Base-by-base conservation (phyloP, 2,329 filamentous ascomycete species). In the Zasmidium angulare region DNA sequence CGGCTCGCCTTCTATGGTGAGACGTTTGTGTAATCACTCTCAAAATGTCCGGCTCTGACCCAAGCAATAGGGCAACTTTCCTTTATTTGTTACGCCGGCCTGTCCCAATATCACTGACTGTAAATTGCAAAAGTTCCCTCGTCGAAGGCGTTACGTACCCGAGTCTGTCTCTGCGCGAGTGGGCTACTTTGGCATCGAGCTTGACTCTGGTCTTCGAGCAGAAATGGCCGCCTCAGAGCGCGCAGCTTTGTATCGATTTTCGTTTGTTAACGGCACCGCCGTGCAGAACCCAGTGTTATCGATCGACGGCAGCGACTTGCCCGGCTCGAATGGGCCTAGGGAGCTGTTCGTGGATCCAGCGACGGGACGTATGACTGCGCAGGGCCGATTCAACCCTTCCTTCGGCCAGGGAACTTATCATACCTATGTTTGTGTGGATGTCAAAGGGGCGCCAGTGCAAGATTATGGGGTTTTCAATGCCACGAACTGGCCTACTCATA, bases 11-110 rank as follows among this genome's bases (percentile, higher is more conserved):
- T 90, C 86, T 1, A 75, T 90, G 22, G 36, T 43, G n/a, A 17
- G 36, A 17, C 36, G 14, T 14, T 43, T n/a, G n/a, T n/a, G n/a
- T n/a, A n/a, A n/a, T n/a, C n/a, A n/a, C n/a, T n/a, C n/a, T n/a
- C n/a, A n/a, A n/a, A n/a, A n/a, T n/a, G n/a, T n/a, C n/a, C n/a
- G n/a, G n/a, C n/a, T n/a, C n/a, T n/a, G n/a, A n/a, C n/a, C n/a
- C 26, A 29, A 29, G 26, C 26, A 29, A 29, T 17, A 43, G 36
- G 89, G 88, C 14, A 90, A 89, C 68, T 91, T 91, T 55, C 86
- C 89, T 0, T 77, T 91, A 1, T 91, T 90, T 62, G 80, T 87
- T 0, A 87, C 89, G 61, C 75, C 82, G 2, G 77, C 78, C 29
- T 91, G 88, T 63, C 78, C 81, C 0, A 79, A 76, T 14, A 82